A percentile compares a stretch with the other conserved stretches of the same genome.
Evolutionary conservation across 495 filamentous ascomycete genomes (phyloP).

Genomic region (Ascobolus immersus): DNA sequence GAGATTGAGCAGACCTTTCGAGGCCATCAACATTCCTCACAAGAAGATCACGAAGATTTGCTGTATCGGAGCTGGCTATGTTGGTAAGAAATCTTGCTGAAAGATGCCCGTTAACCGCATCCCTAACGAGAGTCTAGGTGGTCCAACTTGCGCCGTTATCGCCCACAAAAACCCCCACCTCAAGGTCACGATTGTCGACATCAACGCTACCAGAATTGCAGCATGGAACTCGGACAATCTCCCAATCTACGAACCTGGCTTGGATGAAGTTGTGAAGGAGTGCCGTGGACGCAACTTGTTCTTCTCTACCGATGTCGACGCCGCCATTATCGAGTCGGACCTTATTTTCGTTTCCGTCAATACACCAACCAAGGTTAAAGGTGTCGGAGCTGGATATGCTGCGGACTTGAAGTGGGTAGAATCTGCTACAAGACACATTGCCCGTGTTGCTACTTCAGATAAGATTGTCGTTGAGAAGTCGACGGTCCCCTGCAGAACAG

Average conservation of each 20-base stretch:
- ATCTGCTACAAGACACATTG: slow-evolving; percentile 38
- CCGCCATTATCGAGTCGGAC: slow-evolving; percentile 38
- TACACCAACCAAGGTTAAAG: slow-evolving; percentile 52
- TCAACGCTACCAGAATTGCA: slow-evolving; percentile 35
- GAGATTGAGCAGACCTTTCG: slow-evolving; percentile 8
- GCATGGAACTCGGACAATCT: slow-evolving; percentile 49
- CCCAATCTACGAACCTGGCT: slow-evolving; percentile 53
- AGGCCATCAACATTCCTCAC: slow-evolving; percentile 8
- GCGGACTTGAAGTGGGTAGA: slow-evolving; percentile 54
- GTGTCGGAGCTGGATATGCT: slow-evolving; percentile 42
- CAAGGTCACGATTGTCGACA: slow-evolving; percentile 44
- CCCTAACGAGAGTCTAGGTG: slow-evolving; percentile 23
- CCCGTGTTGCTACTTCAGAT: slow-evolving; percentile 34
- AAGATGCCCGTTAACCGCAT: slow-evolving; percentile 1
- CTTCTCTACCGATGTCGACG: slow-evolving; percentile 41
- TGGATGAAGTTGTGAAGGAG: slow-evolving; percentile 34
- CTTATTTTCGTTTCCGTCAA: slow-evolving; percentile 58
- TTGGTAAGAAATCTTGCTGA: slow-evolving; percentile 19
- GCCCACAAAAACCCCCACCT: slow-evolving; percentile 45
- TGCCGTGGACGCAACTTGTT: slow-evolving; percentile 34
- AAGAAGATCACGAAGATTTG: slow-evolving; percentile 30
- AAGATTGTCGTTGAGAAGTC: slow-evolving; percentile 66
- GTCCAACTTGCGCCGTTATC: slow-evolving; percentile 50
- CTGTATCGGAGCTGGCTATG: slow-evolving; percentile 39
- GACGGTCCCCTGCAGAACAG: slow-evolving; percentile 59